phyloP scores from a whole-genome alignment of 805 yeast species.

The Grigorovia transvaalensis region DNA sequence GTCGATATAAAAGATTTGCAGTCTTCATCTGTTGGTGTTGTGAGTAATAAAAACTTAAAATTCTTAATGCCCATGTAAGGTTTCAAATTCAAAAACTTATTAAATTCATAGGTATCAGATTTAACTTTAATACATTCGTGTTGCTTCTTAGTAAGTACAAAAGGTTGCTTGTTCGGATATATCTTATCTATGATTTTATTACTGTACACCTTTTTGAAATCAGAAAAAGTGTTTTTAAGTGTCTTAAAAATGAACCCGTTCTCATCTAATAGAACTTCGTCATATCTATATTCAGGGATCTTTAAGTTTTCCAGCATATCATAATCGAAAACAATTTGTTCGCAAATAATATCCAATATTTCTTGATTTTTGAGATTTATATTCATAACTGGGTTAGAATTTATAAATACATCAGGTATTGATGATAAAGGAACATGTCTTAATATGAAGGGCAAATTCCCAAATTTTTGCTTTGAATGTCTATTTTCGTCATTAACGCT shows the following conservation, averaged over 20 bases:
- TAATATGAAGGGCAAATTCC: conserved; percentile 57
- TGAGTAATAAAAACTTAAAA: conserved; percentile 41
- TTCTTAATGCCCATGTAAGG: conserved; percentile 43
- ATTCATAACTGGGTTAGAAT: conserved; percentile 15
- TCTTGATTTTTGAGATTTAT: conserved; percentile 10
- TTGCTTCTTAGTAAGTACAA: conserved; percentile 23
- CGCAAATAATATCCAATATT: conserved; percentile 22
- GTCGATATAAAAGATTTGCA: conserved; percentile 23
- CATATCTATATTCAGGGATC: conserved; percentile 44
- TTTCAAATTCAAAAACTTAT: conserved; percentile 52
- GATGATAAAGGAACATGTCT: conserved; percentile 53
- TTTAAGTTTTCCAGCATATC: conserved; percentile 42
- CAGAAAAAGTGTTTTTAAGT: conserved; percentile 13
- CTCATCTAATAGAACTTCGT: conserved; percentile 11
- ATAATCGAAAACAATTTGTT: conserved; percentile 28
- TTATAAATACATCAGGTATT: conserved; percentile 43
- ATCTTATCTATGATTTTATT: conserved; percentile 19
- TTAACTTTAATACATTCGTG: conserved; percentile 33
- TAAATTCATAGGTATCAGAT: conserved; percentile 38
- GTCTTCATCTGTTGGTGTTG: conserved; percentile 22
- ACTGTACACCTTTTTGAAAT: conserved; percentile 20
- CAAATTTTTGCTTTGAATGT: conserved; percentile 29
- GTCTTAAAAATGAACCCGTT: conserved; percentile 17
- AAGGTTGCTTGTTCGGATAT: conserved; percentile 18
- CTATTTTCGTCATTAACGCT: background rate